Base-by-base conservation (phyloP, 352 stramenopile species). In the Globisporangium megalacanthum region DNA sequence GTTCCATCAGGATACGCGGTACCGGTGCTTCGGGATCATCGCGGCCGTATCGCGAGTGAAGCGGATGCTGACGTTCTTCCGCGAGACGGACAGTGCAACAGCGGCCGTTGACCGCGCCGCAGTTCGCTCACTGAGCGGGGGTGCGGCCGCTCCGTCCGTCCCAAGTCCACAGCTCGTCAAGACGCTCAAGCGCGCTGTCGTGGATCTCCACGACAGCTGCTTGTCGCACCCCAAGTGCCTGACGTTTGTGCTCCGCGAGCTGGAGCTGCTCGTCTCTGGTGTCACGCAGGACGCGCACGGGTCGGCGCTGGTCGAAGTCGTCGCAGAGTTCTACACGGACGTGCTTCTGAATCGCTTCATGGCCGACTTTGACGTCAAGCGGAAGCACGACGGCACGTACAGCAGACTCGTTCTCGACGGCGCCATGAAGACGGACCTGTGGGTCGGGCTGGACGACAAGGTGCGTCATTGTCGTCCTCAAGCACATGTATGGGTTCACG, bases 1-100 rank as follows among this genome's bases (percentile, higher is more conserved):
- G 6, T 83, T 69, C 42, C 76, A 86, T 44, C 76, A 83, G 60
- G 76, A 88, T 19, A 58, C 66, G 9, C 68, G 70, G 4, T 86
- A 83, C 61, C 68, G 70, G 1, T 66, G 58, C 4, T 75, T 74
- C 22, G 78, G 78, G 0, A 81, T 88, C 36, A 65, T 88, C 22
- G 78, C 62, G 7, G 50, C 73, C 3, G 69, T 78, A 17, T 62
- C 66, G n/a, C 62, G 65, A 13, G 57, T 76, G 51, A 79, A 70
- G 41, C 54, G 61, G 1, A 19, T 79, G 42, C 35, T 81, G 22
- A 57, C 54, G 17, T 55, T 61, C 33, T 63, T 70, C 58, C 53
- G 58, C 31, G 72, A 77, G 25, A 69, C 54, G 17, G 42, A 49
- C 20, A 29, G 29, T 2, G 29, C 15, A 25, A 58, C 22, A 25